These are phyloP conservation scores for Physcomitrium patens DNA, from an alignment of 225 moss, liverwort and hornwort species.

Conservation along the genomic window DNA sequence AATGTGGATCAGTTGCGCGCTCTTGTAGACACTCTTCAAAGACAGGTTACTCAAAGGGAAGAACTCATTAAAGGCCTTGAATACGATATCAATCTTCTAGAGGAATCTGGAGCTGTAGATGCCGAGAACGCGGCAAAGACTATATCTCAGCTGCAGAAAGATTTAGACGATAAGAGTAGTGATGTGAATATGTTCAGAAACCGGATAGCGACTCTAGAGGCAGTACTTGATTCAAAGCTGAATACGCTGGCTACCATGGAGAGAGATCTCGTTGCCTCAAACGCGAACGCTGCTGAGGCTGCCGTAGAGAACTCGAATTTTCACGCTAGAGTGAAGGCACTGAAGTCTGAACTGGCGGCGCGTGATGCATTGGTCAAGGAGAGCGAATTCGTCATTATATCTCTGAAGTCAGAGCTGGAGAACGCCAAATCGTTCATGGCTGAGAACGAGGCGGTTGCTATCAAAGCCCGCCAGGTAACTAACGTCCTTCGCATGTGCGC, in stretches of 20 bases:
- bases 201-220: conserved; percentile 39
- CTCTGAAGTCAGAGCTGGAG: conserved; percentile 54
- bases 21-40: conserved; percentile 44
- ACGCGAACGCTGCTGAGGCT: conserved; percentile 29
- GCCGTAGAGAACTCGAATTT: conserved; percentile 33
- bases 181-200: conserved; percentile 33
- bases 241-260: conserved; percentile 14
- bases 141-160: conserved; percentile 38
- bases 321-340: conserved; percentile 29
- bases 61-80: conserved; percentile 63
- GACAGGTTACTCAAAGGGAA: conserved; percentile 54
- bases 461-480: conserved; percentile 60
- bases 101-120: conserved; percentile 49
- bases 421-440: conserved; percentile 29
- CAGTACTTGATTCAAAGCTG: conserved; percentile 33
- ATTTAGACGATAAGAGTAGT: conserved; percentile 36
- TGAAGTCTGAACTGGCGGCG: conserved; percentile 41
- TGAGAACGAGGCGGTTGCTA: conserved; percentile 48
- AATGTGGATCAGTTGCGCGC: conserved; percentile 48
- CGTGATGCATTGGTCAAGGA: conserved; percentile 46
- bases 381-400: conserved; percentile 23
- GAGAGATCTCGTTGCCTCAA: conserved; percentile 10
- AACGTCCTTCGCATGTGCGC: conserved; percentile 59
- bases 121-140: conserved; percentile 47
- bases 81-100: conserved; percentile 57